Conservation (phyloP, 495 filamentous ascomycete species). For the Glarea lozoyensis region DNA sequence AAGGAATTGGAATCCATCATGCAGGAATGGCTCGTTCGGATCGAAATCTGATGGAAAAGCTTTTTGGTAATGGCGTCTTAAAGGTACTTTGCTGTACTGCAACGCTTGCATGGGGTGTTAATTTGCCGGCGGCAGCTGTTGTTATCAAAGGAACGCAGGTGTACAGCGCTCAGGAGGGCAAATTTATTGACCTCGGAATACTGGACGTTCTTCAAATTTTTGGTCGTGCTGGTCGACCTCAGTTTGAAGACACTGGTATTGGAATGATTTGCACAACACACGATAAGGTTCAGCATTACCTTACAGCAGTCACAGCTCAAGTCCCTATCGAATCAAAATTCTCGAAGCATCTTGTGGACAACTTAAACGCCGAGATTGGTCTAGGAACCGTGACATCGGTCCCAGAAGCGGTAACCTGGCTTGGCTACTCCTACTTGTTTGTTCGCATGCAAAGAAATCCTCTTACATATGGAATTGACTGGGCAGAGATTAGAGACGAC, state of each 20-base stretch:
- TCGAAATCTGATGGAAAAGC: conserved; percentile 82
- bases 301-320: conserved; percentile 87
- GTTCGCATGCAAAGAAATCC: conserved; percentile 93
- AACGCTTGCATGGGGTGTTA: conserved; percentile 97
- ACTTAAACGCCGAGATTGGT: conserved; percentile 90
- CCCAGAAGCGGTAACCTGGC: conserved; percentile 89
- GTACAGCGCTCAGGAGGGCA: conserved; percentile 91
- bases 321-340: conserved; percentile 94
- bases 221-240: conserved; percentile 91
- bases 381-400: conserved; percentile 94
- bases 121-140: conserved; percentile 92
- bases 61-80: conserved; percentile 82
- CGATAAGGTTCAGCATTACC: conserved; percentile 84
- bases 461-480: conserved; percentile 91
- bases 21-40: conserved; percentile 91
- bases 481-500: conserved; percentile 81
- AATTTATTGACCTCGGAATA: conserved; percentile 94
- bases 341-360: conserved; percentile 85
- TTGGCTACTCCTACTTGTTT: conserved; percentile 95
- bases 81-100: conserved; percentile 98
- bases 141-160: conserved; percentile 97
- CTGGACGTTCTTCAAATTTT: conserved; percentile 98
- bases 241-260: conserved; percentile 92
- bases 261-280: conserved; percentile 94
- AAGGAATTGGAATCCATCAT: conserved; percentile 91